Conservation (phyloP, 345 rosid species). For the Toxicodendron radicans region DNA sequence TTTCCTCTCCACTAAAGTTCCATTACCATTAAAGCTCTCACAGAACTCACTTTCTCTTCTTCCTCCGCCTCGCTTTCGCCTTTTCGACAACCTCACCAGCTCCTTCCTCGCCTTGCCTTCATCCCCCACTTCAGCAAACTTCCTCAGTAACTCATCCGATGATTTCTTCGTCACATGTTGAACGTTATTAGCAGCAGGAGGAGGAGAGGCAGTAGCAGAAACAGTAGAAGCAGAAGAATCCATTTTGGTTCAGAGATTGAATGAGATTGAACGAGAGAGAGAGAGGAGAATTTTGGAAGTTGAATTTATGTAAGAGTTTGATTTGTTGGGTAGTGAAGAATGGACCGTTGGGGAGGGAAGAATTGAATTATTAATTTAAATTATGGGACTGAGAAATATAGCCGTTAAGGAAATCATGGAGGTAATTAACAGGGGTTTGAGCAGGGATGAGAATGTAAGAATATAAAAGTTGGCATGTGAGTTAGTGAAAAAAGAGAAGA, state of each 20-base stretch:
- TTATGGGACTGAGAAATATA: constrained; percentile 30
- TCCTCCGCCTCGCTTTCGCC: constrained; percentile 34
- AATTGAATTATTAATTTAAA: constrained; percentile 29
- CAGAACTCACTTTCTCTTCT: constrained; percentile 17
- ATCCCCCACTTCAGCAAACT: constrained; percentile 55
- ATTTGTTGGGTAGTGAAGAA: constrained; percentile 30
- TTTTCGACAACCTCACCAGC: constrained; percentile 25
- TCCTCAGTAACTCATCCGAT: constrained; percentile 81
- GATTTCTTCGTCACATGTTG: constrained; percentile 73
- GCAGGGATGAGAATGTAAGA: too few species aligned
- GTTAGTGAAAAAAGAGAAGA: too few species aligned
- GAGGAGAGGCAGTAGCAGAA: neutral
- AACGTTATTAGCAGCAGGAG: constrained; percentile 19
- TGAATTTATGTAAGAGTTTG: neutral
- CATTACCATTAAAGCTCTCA: constrained; percentile 27
- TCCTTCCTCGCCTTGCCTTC: constrained; percentile 21
- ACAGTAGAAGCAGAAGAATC: constrained; percentile 5
- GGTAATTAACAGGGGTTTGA: neutral
- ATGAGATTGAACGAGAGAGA: neutral
- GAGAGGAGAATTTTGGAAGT: constrained; percentile 4
- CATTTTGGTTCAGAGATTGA: constrained; percentile 2
- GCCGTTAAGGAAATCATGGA: constrained; percentile 43
- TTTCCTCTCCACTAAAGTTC: constrained; percentile 51
- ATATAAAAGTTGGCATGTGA: neutral
- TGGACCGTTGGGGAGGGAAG: constrained; percentile 58